These are phyloP conservation scores for Nymphaea colorata DNA, from an alignment of 164 flowering plant species.

Conservation along the genomic window DNA sequence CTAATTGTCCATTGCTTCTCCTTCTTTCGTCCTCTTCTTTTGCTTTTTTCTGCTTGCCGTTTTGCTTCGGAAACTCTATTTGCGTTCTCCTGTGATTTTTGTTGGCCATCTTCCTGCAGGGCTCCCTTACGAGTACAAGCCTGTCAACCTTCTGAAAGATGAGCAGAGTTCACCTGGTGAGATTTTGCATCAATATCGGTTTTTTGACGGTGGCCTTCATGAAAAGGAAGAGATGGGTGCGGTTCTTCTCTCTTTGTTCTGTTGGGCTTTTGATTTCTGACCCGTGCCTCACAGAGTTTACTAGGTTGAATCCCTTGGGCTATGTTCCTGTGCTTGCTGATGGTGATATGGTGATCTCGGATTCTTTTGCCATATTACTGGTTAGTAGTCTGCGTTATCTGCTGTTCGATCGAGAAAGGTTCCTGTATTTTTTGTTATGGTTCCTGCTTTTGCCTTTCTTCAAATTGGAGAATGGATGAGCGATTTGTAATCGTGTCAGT, in stretches of 20 bases:
- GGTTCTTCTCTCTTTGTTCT: neutral
- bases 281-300: constrained; percentile 33
- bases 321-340: constrained; percentile 74
- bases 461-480: neutral
- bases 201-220: too few species aligned
- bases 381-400: constrained; percentile 21
- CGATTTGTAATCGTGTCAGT: constrained; percentile 17
- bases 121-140: constrained; percentile 53
- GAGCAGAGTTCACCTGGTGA: constrained; percentile 69
- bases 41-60: neutral
- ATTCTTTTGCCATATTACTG: constrained; percentile 80
- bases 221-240: too few species aligned
- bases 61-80: neutral
- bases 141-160: constrained; percentile 67
- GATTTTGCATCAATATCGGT: neutral
- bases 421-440: too few species aligned
- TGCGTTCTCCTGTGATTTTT: neutral
- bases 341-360: constrained; percentile 53
- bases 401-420: neutral
- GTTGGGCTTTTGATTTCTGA: neutral
- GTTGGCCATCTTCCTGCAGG: constrained; percentile 19
- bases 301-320: constrained; percentile 60
- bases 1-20: neutral
- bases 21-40: neutral
- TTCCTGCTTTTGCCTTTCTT: too few species aligned